Base-by-base conservation (phyloP, 2,329 filamentous ascomycete species). In the Monilinia fructigena region DNA sequence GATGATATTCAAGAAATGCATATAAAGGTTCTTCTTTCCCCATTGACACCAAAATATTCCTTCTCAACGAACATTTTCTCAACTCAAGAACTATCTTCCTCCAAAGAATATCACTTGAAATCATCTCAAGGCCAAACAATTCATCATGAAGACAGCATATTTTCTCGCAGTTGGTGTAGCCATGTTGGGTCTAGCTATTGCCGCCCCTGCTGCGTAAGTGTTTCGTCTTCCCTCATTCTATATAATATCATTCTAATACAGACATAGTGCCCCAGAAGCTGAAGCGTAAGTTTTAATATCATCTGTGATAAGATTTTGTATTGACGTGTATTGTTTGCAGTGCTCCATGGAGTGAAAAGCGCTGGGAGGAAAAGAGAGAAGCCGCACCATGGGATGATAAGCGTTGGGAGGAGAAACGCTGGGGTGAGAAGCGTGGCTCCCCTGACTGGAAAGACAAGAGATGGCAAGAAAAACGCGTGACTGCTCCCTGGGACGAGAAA, bases 81-180 rank as follows among this genome's bases (percentile, higher is more conserved):
- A 45, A 18, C n/a, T 20, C 42, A 62, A 62, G 10, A 3, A 53
- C 18, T 52, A 20, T 14, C 28, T 52, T 38, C 20, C 47, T 58
- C 11, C 31, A 20, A 58, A 45, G 10, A 45, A 45, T 10, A 28
- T 52, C 23, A 28, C 50, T 28, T 16, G 12, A 16, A 28, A 28
- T 8, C 50, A 52, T 52, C 50, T 28, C 50, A 28, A 52, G 28
- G 16, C 12, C 23, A 14, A 28, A 28, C 12, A 28, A 52, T 23
- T 20, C 31, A 62, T 52, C 59, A 62, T 62, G 59, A 62, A 61
- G 59, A 12, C 31, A 38, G 52, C 59, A 28, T 40, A 42, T 31
- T 26, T 62, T 26, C 47, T 62, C 28, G 47, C 47, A 53, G 28
- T 20, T 40, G 38, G 55, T 31, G 16, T 62, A 35, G 47, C 59